Evolutionary conservation across 1,139 yeast genomes (phyloP).

Genomic region (Suhomyces panamericanus): DNA sequence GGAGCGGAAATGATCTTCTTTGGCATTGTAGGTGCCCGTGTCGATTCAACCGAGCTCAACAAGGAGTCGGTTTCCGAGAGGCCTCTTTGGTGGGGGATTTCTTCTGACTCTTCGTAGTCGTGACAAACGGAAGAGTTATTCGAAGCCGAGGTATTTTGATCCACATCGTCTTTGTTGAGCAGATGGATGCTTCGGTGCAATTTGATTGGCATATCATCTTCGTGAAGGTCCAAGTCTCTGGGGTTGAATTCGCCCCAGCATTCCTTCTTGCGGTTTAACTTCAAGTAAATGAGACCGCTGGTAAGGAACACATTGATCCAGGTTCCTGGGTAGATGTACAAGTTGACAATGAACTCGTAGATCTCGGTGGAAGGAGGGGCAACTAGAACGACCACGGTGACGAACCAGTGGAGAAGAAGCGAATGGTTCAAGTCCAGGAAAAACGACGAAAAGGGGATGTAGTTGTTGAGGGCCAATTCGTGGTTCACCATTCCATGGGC

Average conservation of each 20-base stretch:
- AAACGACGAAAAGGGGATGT: constrained; percentile 63
- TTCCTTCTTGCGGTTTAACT: constrained; percentile 29
- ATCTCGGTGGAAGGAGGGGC: constrained; percentile 50
- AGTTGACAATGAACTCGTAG: constrained; percentile 49
- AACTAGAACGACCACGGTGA: constrained; percentile 45
- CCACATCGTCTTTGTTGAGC: background rate
- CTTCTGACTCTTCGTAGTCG: constrained; percentile 5
- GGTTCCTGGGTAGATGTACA: constrained; percentile 53
- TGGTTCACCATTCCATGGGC: constrained; percentile 79
- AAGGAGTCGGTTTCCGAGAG: constrained; percentile 8
- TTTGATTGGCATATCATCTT: constrained; percentile 7
- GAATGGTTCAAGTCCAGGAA: constrained; percentile 54
- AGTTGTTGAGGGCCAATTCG: constrained; percentile 71
- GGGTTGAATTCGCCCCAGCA: constrained; percentile 33
- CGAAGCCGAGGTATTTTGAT: background rate
- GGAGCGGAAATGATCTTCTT: constrained; percentile 29
- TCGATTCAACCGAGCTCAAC: constrained; percentile 1
- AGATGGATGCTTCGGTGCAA: background rate
- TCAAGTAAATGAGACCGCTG: constrained; percentile 43
- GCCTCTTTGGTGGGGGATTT: background rate
- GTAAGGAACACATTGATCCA: constrained; percentile 49
- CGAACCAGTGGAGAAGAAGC: constrained; percentile 47
- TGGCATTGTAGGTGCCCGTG: background rate
- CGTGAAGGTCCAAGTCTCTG: constrained; percentile 7
- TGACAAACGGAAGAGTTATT: background rate